phyloP scores from a whole-genome alignment of 331 rosid genomes.

The Phaseolus coccineus region DNA sequence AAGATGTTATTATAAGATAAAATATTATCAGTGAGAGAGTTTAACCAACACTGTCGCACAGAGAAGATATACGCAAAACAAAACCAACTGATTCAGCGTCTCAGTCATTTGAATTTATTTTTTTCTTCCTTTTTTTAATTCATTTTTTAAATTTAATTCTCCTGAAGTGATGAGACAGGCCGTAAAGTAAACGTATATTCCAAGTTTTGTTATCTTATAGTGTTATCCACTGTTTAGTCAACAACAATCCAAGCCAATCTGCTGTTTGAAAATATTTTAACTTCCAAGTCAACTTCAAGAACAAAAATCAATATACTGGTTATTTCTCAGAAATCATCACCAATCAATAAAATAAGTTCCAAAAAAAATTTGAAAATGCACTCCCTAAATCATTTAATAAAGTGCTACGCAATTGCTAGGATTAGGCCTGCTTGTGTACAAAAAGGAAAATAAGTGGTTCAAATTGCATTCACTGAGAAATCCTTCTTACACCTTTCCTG shows the following conservation, averaged over 20 bases:
- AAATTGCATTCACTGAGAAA: neutral
- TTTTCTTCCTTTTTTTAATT: neutral
- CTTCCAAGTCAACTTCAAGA: constrained; percentile 34
- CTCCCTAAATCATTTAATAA: neutral
- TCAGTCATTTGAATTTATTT: neutral
- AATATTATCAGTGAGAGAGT: neutral
- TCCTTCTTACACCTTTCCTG: neutral
- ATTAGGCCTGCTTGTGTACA: neutral
- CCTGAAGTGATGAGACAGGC: neutral
- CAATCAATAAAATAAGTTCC: constrained; percentile 10
- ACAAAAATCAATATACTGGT: neutral
- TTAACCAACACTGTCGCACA: neutral
- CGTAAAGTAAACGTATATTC: constrained; percentile 30
- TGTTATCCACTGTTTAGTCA: constrained; percentile 23
- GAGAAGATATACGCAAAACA: neutral
- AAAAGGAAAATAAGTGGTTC: neutral
- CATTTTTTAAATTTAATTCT: neutral
- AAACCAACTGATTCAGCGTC: neutral
- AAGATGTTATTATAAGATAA: too few relatives aligned
- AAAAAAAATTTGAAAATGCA: neutral
- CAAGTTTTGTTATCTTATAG: neutral
- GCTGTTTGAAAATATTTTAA: constrained; percentile 10
- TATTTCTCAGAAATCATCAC: constrained; percentile 35
- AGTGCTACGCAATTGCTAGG: neutral
- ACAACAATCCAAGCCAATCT: neutral